These are phyloP conservation scores for Irpex sp. DNA, from an alignment of 1,284 basidiomycete species.

Conservation along the genomic window DNA sequence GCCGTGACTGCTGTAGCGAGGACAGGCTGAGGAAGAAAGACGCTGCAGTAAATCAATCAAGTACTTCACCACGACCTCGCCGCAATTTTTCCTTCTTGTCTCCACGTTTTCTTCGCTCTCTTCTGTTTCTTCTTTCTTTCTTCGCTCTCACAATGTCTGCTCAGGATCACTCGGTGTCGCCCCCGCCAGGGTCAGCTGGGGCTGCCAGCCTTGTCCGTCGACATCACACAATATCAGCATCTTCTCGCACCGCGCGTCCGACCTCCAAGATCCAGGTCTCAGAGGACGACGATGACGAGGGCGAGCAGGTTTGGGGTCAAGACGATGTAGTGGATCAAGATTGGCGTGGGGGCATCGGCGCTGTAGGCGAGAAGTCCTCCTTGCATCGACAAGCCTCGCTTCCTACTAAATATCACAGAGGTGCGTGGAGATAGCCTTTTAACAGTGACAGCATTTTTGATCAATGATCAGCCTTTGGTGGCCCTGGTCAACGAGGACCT, in stretches of 20 bases:
- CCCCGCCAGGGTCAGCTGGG: conserved; percentile 25
- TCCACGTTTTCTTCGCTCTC: conserved; percentile 8
- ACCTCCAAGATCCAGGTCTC: conserved; percentile 58
- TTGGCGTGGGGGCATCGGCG: conserved; percentile 74
- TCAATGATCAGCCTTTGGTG: conserved; percentile 35
- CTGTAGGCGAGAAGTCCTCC: conserved; percentile 71
- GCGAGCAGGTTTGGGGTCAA: conserved; percentile 60
- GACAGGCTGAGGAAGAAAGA: background rate
- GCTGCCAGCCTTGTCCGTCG: conserved; percentile 46
- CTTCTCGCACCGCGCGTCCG: conserved; percentile 59
- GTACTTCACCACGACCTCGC: background rate
- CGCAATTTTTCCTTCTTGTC: conserved; percentile 6
- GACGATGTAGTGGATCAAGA: conserved; percentile 74
- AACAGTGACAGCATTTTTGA: conserved; percentile 1
- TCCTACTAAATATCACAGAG: conserved; percentile 73
- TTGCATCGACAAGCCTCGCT: conserved; percentile 77
- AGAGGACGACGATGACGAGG: conserved; percentile 52
- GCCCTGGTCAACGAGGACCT: conserved; percentile 43
- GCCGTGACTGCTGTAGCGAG: background rate
- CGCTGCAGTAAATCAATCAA: conserved; percentile 2
- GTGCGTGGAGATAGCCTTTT: conserved; percentile 32
- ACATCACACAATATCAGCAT: conserved; percentile 76
- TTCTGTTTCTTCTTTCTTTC: conserved; percentile 12
- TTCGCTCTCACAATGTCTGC: conserved; percentile 25
- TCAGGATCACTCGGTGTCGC: conserved; percentile 29